Conservation (phyloP, 2,329 filamentous ascomycete genomes). For the Thielaviopsis cerberus region DNA sequence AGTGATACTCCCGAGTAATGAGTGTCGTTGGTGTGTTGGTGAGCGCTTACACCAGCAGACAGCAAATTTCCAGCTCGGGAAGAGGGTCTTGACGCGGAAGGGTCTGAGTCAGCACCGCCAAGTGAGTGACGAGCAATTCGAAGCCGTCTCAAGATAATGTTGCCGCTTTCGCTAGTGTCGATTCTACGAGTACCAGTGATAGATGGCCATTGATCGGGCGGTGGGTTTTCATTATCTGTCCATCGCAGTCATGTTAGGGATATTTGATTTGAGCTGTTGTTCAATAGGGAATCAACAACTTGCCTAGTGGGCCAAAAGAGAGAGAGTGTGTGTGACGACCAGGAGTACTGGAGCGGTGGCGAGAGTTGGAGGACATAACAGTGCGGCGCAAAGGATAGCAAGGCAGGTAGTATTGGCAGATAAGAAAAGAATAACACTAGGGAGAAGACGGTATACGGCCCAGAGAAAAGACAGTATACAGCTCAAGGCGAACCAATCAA, state of each 20-base stretch:
- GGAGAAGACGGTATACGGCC: not conserved
- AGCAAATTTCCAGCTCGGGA: not conserved
- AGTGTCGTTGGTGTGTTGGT: not conserved
- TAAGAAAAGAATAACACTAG: not conserved
- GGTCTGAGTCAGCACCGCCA: not conserved
- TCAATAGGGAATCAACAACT: no score
- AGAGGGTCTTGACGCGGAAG: not conserved
- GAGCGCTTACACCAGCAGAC: not conserved
- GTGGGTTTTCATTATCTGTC: not conserved
- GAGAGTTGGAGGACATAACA: not conserved
- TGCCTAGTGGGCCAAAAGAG: not conserved
- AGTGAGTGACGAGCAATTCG: not conserved
- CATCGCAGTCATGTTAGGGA: not conserved
- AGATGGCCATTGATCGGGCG: not conserved
- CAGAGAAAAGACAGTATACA: no score
- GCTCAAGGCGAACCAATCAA: not conserved
- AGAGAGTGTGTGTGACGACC: not conserved
- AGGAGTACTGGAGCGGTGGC: not conserved
- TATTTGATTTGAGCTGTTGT: no score
- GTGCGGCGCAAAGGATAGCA: not conserved
- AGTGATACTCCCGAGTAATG: not conserved
- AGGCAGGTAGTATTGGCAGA: not conserved
- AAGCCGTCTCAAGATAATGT: not conserved
- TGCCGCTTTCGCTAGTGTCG: not conserved
- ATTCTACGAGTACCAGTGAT: not conserved